phyloP scores from a whole-genome alignment of 768 basidiomycete species.

The Hortiboletus flavorubellus region DNA sequence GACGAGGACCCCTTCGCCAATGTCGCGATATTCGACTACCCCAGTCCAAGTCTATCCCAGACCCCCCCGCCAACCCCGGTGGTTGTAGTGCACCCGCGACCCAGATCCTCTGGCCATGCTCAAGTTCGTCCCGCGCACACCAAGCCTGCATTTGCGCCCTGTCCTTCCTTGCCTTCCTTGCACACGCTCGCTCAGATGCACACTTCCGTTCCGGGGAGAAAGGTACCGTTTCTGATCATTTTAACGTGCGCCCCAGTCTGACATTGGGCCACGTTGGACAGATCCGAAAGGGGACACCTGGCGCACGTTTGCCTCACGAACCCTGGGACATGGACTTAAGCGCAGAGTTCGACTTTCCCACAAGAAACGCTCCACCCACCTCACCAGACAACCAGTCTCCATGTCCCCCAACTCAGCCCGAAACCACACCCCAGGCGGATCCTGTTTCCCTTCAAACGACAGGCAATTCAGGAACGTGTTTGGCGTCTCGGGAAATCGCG shows the following conservation, averaged over 20 bases:
- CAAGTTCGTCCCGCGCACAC: slow-evolving; percentile 41
- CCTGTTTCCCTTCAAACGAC: neutral
- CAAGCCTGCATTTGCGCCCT: slow-evolving; percentile 37
- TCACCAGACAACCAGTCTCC: neutral
- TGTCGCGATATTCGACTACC: slow-evolving; percentile 21
- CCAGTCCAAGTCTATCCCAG: slow-evolving; percentile 3
- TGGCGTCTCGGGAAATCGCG: slow-evolving; percentile 7
- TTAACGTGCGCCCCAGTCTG: neutral
- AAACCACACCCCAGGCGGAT: neutral
- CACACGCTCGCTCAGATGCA: slow-evolving; percentile 37
- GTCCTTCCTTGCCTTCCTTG: slow-evolving; percentile 44
- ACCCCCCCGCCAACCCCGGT: slow-evolving; percentile 9
- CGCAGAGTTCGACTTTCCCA: slow-evolving; percentile 7
- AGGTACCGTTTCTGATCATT: slow-evolving; percentile 27
- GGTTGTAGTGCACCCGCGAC: slow-evolving; percentile 20
- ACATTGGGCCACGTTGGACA: slow-evolving; percentile 9
- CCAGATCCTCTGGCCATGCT: slow-evolving; percentile 33
- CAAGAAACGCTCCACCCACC: neutral
- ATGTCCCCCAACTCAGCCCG: neutral
- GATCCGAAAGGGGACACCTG: slow-evolving; percentile 41
- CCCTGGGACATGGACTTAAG: slow-evolving; percentile 36
- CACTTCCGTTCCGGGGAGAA: slow-evolving; percentile 31
- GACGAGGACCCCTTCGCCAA: slow-evolving; percentile 79
- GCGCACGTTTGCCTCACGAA: slow-evolving; percentile 41
- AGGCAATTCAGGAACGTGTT: slow-evolving; percentile 3